Evolutionary conservation across 441 rosid species (phyloP), one percentile per base, ranked within the genome.

Genomic region (Rhodomyrtus psidioides): DNA sequence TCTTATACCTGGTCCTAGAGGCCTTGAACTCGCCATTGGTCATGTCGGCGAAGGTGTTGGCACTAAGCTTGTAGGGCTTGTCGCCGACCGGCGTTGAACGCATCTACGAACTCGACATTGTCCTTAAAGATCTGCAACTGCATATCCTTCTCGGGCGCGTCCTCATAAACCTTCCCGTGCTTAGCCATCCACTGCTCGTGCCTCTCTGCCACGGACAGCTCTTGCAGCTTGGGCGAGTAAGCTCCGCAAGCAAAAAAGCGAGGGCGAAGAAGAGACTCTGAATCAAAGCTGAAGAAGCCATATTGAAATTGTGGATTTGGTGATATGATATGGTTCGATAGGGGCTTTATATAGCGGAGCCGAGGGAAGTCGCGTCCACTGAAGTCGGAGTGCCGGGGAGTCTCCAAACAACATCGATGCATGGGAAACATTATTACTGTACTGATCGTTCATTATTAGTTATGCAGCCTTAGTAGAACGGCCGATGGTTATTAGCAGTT

Each of bases 101-200:
- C 86, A 39, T 90, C 91, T 23, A 92, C 82, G 82, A 83, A 89
- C 74, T 75, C 88, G 7, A 90, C 89, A 57, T 91, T 91, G 70
- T 86, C 85, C 86, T 85, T 90, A 84, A 93, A 92, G 83, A 93
- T 91, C 82, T 89, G 85, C 55, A 92, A 83, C 81, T 92, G 86
- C 83, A 55, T 87, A 34, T 75, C 86, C 34, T 91, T 91, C 88
- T 91, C 93, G 17, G 86, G 84, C 14, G 84, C 86, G 15, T 86
- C 82, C 62, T 85, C 53, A 46, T 90, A 85, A 7, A 91, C 84
- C 9, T 86, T 83, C n/a, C 88, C 83, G 34, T 88, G 56, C 12
- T 86, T 81, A 6, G 34, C 82, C 89, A 88, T 83, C 90, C 89
- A 89, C 59, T 60, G 86, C 82, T 89, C 88, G 30, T 58, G 88